Conservation (phyloP, 1,139 yeast genomes). For the Debaryomycetaceae sp. region DNA sequence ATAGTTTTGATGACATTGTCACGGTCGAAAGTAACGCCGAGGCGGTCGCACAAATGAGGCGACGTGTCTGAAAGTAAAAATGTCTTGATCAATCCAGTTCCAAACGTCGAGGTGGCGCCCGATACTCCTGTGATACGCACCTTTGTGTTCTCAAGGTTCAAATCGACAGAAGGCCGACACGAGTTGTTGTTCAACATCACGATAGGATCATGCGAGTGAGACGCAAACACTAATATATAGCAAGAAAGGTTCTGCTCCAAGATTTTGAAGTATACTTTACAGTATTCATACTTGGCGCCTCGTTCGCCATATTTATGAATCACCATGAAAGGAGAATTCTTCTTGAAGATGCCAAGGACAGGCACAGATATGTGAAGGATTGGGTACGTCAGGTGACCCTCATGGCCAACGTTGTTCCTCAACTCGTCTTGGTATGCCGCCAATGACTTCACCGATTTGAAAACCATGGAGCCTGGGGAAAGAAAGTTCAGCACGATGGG, state of each 20-base stretch:
- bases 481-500: conserved; percentile 28
- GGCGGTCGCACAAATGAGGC: conserved; percentile 22
- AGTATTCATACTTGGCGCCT: conserved; percentile 18
- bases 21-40: conserved; percentile 12
- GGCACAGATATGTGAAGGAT: conserved; percentile 14
- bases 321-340: conserved; percentile 30
- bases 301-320: conserved; percentile 15
- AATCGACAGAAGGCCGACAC: conserved; percentile 32
- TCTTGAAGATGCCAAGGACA: conserved; percentile 27
- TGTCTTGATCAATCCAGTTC: conserved; percentile 27
- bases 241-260: conserved; percentile 31
- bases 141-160: conserved; percentile 23
- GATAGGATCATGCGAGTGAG: conserved; percentile 5
- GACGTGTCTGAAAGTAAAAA: conserved; percentile 21
- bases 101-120: conserved; percentile 38
- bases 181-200: conserved; percentile 27
- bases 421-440: conserved; percentile 11
- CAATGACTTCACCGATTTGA: conserved; percentile 17
- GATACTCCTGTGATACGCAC: conserved; percentile 32
- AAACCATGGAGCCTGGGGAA: conserved; percentile 26
- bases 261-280: conserved; percentile 31
- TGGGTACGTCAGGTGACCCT: conserved; percentile 5
- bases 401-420: conserved; percentile 6
- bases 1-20: conserved; percentile 12
- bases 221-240: conserved; percentile 25